These are phyloP conservation scores for Thalassiosira mediterranea DNA, from an alignment of 352 stramenopile species.

Conservation along the genomic window DNA sequence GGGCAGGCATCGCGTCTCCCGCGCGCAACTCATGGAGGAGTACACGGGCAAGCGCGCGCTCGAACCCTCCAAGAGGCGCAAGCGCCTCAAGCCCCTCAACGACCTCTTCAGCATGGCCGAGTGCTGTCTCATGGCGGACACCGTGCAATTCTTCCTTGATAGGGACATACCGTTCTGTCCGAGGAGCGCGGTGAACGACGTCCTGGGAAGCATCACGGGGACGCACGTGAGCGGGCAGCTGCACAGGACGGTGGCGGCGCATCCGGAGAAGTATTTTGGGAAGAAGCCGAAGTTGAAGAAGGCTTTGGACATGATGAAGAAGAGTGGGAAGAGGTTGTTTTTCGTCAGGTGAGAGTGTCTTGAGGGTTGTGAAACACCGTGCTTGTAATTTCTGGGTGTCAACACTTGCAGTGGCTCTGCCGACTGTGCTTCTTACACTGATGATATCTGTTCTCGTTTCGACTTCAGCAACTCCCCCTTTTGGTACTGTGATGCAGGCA, in stretches of 20 bases:
- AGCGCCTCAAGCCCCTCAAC: slow-evolving; percentile 91
- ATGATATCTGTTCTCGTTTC: too few species aligned
- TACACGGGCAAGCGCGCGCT: slow-evolving; percentile 90
- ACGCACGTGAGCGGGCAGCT: slow-evolving; percentile 92
- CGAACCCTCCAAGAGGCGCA: slow-evolving; percentile 84
- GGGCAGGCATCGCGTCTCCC: slow-evolving; percentile 87
- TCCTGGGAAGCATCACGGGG: slow-evolving; percentile 87
- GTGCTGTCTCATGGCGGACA: slow-evolving; percentile 92
- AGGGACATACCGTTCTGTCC: slow-evolving; percentile 90
- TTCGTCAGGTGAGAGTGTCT: slow-evolving; percentile 75
- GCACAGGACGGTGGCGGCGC: slow-evolving; percentile 88
- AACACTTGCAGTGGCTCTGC: background rate
- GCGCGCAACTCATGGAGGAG: slow-evolving; percentile 87
- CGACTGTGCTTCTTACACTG: too few species aligned
- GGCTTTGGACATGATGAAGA: slow-evolving; percentile 87
- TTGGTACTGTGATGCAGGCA: slow-evolving; percentile 91
- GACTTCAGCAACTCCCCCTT: slow-evolving; percentile 92
- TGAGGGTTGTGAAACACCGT: too few species aligned
- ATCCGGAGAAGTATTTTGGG: slow-evolving; percentile 89
- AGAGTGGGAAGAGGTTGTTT: slow-evolving; percentile 90
- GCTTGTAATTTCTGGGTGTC: too few species aligned
- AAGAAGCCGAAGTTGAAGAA: slow-evolving; percentile 87
- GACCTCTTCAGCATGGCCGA: slow-evolving; percentile 93
- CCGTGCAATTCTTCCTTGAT: slow-evolving; percentile 92
- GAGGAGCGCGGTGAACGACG: slow-evolving; percentile 88